Evolutionary conservation across 495 filamentous ascomycete genomes (phyloP), one percentile per base, ranked within the genome.

Genomic region (Penicillium herquei): DNA sequence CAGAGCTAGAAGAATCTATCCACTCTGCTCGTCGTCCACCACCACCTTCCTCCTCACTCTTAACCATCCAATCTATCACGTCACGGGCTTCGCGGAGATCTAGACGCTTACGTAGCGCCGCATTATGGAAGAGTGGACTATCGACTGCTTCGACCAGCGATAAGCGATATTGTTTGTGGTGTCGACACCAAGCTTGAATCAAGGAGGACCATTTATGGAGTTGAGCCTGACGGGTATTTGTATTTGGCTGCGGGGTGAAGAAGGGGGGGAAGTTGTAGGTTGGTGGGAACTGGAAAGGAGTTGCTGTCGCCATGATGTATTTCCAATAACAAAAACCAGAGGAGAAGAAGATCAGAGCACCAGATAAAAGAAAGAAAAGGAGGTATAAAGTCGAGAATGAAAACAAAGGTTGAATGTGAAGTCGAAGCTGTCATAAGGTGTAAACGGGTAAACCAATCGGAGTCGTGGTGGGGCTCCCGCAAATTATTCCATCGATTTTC

Each of bases 201-300:
- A 96, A 82, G n/a, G 82, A 66, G 39, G 87, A 85, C 94, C 94
- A 98, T 74, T 88, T 89, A 34, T 79, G 71, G 49, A 91, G 84
- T 68, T 98, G 94, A 18, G 84, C 80, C 70, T 83, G 80, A 63
- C 83, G 88, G 10, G 90, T 96, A 31, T 78, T 75, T 59, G 76
- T 78, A 77, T 91, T 92, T 43, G 87, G 84, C 77, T 98, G 93
- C 33, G 77, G 75, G 51, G 76, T 81, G 74, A 81, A 86, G 74
- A 83, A 83, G 21, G 82, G 77, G 2, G 81, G 79, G 62, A 77
- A 80, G 68, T 74, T 72, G 71, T 82, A 72, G 59, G 72, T 67
- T 11, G 63, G 59, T 34, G 71, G 79, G 65, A 76, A 78, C 21
- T 59, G 56, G 59, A 78, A 80, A 18, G 47, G 30, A 17, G 59